Evolutionary conservation across 768 basidiomycete species (phyloP).

Genomic region (Boletus rubroflammeus): DNA sequence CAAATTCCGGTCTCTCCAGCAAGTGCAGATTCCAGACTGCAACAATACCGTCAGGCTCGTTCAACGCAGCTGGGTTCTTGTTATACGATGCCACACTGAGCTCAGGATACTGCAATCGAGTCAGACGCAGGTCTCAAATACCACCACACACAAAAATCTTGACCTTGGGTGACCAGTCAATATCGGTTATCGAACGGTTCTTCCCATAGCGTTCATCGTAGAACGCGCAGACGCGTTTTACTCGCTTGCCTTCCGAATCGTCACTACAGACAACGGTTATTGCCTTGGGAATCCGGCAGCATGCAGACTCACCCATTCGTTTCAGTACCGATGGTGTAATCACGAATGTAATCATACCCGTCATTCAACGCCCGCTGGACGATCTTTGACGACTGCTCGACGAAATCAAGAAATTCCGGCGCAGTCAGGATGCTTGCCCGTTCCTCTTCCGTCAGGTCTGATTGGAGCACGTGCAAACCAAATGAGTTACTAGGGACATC

Average conservation of each 20-base stretch:
- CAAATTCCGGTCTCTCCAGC: constrained; percentile 92
- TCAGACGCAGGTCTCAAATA: neutral
- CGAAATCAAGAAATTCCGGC: constrained; percentile 90
- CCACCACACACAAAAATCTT: constrained; percentile 12
- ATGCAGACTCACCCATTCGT: constrained; percentile 63
- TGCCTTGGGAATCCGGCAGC: neutral
- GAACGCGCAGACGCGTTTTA: constrained; percentile 94
- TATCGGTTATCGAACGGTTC: constrained; percentile 91
- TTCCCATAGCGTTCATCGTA: constrained; percentile 87
- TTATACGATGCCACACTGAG: constrained; percentile 95
- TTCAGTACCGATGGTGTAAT: constrained; percentile 90
- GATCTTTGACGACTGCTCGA: constrained; percentile 93
- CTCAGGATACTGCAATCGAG: constrained; percentile 75
- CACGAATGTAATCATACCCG: constrained; percentile 93
- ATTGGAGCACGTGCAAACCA: neutral
- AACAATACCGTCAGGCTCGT: constrained; percentile 96
- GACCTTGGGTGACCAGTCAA: constrained; percentile 98
- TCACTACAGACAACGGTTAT: constrained; percentile 49
- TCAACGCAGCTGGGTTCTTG: constrained; percentile 89
- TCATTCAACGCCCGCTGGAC: constrained; percentile 94
- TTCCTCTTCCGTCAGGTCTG: constrained; percentile 88
- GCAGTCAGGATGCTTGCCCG: constrained; percentile 75
- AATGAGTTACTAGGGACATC: constrained; percentile 1
- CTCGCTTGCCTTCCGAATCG: constrained; percentile 83
- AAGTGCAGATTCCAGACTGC: constrained; percentile 97